Base-by-base conservation (phyloP, 768 basidiomycete species). In the Coprinopsis cinerea region DNA sequence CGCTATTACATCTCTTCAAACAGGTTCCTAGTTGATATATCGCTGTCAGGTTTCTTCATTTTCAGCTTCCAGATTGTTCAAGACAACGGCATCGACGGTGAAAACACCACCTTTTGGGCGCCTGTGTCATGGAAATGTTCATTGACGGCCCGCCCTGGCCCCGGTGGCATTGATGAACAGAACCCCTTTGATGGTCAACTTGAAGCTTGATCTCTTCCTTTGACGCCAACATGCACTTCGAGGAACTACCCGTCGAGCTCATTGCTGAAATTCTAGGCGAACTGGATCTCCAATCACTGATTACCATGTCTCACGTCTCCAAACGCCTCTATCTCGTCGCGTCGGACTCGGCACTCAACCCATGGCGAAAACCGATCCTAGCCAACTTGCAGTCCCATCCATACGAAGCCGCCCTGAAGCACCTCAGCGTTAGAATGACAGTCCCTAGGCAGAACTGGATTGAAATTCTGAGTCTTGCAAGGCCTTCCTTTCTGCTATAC, bases 401-500 rank as follows among this genome's bases (percentile, higher is more conserved):
- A 23, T 83, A 85, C 55, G 79, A 82, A 47, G 60, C 61, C 5
- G 63, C 68, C 23, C 62, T 90, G 45, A 74, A 67, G 53, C 76
- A 82, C 54, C 73, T 91, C 22, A 78, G 83, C 56, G 75, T 85
- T 26, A 79, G 79, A 26, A 67, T 67, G 27, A 79, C 67, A 28
- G 82, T 90, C 1, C 88, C 88, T 3, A 73, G 83, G 40, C 81
- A 84, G 47, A 91, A 90, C 59, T 91, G 85, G 83, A 74, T 91
- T 44, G 84, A 88, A 49, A 81, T 90, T 27, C 61, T 89, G 44
- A 74, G 76, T n/a, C 64, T 80, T 14, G 88, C 83, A 11, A 65
- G 67, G 24, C 72, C 87, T 0, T 59, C 70, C 3, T 88, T 82
- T 63, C 70, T 91, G 32, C 67, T 90, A 6, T 84, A 79, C 57